Evolutionary conservation across 1,284 basidiomycete species (phyloP).

Genomic region (Veloboletus limbatus): DNA sequence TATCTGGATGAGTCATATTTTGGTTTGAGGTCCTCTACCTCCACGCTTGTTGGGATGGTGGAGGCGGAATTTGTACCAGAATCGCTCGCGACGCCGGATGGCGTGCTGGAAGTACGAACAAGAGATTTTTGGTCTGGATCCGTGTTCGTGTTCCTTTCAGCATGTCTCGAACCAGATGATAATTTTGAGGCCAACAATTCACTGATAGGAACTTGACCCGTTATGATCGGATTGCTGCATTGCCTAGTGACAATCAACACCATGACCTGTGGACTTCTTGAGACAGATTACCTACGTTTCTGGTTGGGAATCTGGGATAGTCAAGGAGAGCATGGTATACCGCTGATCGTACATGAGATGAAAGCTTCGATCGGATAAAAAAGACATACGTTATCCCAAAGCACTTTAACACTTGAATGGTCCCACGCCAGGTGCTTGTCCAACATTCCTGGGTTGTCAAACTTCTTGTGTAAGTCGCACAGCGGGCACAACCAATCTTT

Average conservation of each 20-base stretch:
- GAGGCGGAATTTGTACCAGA: constrained; percentile 5
- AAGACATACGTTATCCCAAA: constrained; percentile 40
- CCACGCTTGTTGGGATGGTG: constrained; percentile 10
- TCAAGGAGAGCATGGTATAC: constrained; percentile 21
- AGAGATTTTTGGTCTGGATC: constrained; percentile 7
- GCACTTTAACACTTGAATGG: constrained; percentile 45
- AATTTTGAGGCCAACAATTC: constrained; percentile 7
- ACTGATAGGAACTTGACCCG: constrained; percentile 1
- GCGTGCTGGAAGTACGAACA: constrained; percentile 16
- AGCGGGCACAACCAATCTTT: constrained; percentile 57
- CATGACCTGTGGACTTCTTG: not conserved
- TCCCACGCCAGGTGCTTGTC: constrained; percentile 53
- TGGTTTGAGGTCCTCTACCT: constrained; percentile 23
- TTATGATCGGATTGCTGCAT: constrained; percentile 8
- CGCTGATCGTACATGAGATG: constrained; percentile 13
- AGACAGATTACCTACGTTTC: constrained; percentile 17
- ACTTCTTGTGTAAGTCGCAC: constrained; percentile 50
- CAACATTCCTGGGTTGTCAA: constrained; percentile 50
- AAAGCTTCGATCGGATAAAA: not conserved
- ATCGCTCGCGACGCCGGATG: constrained; percentile 14
- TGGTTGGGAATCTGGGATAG: constrained; percentile 11
- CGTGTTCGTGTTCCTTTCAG: not conserved
- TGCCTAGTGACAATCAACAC: not conserved
- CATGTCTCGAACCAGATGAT: not conserved
- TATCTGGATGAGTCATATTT: constrained; percentile 15